These are phyloP conservation scores for Cymodocea nodosa DNA, from an alignment of 116 monocot species.

Conservation along the genomic window DNA sequence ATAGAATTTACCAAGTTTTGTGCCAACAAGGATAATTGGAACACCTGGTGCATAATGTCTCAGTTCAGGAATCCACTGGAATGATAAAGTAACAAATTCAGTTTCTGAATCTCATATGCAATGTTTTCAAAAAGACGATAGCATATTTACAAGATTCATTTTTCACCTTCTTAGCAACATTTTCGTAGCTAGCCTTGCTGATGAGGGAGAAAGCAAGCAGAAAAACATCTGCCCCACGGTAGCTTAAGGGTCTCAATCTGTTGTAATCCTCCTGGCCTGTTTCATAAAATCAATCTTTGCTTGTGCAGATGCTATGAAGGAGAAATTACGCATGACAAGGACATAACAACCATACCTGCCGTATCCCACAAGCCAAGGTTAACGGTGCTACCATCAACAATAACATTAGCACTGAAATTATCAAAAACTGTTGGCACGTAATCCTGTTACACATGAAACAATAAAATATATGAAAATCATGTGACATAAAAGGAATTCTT, in stretches of 20 bases:
- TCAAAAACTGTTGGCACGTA: constrained; percentile 74
- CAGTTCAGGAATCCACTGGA: constrained; percentile 78
- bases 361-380: constrained; percentile 79
- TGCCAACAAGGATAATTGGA: constrained; percentile 75
- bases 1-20: constrained; percentile 51
- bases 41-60: constrained; percentile 64
- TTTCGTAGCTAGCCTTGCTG: constrained; percentile 46
- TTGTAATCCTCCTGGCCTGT: constrained; percentile 36
- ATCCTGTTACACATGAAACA: constrained; percentile 19
- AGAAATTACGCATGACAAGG: no score
- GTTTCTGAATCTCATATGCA: no score
- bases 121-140: no score
- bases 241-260: constrained; percentile 41
- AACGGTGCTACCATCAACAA: constrained; percentile 57
- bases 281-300: no score
- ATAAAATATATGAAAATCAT: no score
- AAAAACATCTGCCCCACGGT: constrained; percentile 50
- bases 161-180: constrained; percentile 45
- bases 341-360: constrained; percentile 29
- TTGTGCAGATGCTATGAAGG: no score
- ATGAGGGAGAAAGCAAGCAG: constrained; percentile 43
- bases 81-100: neutral
- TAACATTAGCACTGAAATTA: constrained; percentile 82
- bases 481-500: no score
- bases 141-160: no score